Percentiles rank a stretch among this genome's conserved stretches.
These are phyloP conservation scores for Mycena polygramma DNA, from an alignment of 768 basidiomycete species.

Conservation along the genomic window DNA sequence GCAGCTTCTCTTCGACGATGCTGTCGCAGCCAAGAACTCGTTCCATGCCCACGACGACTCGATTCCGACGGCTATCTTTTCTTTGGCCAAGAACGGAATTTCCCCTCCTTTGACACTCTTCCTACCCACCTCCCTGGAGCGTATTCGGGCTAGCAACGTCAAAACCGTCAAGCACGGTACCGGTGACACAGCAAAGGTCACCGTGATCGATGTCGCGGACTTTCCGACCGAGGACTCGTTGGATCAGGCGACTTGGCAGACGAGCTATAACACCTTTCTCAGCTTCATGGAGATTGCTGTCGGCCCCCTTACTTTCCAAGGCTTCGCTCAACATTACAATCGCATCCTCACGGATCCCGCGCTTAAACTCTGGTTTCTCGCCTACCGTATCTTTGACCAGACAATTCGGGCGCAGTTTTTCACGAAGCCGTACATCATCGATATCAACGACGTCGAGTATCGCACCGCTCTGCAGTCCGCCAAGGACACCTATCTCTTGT, in stretches of 20 bases:
- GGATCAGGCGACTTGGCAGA: slow-evolving; percentile 8
- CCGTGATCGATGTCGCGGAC: slow-evolving; percentile 16
- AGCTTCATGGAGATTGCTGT: not conserved
- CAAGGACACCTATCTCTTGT: not conserved
- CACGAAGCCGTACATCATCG: slow-evolving; percentile 21
- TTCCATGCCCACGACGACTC: slow-evolving; percentile 13
- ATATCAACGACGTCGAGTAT: slow-evolving; percentile 2
- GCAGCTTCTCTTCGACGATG: slow-evolving; percentile 13
- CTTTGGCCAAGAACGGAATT: slow-evolving; percentile 26
- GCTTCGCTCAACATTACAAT: slow-evolving; percentile 13
- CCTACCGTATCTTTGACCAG: slow-evolving; percentile 12
- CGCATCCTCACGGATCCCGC: not conserved
- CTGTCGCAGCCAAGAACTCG: not conserved
- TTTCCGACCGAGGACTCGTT: slow-evolving; percentile 11
- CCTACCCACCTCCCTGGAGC: slow-evolving; percentile 6
- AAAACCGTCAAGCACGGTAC: slow-evolving; percentile 24
- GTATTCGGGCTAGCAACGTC: slow-evolving; percentile 19
- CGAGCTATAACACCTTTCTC: slow-evolving; percentile 22
- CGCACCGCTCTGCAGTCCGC: slow-evolving; percentile 10
- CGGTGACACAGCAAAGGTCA: slow-evolving; percentile 8
- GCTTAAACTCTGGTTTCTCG: not conserved
- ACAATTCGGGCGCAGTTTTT: slow-evolving; percentile 12
- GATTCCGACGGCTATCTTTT: slow-evolving; percentile 10
- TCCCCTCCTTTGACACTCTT: slow-evolving; percentile 18
- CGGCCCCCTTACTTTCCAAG: not conserved